A percentile compares a stretch with the other conserved stretches of the same genome.
Evolutionary conservation across 2,329 filamentous ascomycete species (phyloP).

Genomic region (Eutypa lata): DNA sequence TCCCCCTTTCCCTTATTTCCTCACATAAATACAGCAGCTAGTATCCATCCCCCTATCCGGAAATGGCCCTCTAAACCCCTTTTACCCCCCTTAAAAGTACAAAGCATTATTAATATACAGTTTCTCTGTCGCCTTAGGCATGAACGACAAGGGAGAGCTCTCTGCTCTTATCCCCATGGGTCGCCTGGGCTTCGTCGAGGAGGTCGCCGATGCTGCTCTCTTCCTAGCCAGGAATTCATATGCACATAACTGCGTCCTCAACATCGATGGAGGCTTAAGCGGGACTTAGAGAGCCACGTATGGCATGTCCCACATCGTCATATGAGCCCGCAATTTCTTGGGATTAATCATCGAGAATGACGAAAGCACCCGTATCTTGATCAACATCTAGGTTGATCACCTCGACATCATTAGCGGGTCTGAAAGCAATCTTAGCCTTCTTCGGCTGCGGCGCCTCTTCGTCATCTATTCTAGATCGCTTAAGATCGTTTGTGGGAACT

Average conservation of each 20-base stretch:
- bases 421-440: constrained; percentile 43
- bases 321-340: constrained; percentile 10
- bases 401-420: constrained; percentile 36
- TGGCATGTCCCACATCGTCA: neutral
- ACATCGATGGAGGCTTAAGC: constrained; percentile 81
- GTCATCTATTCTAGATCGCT: constrained; percentile 45
- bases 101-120: constrained; percentile 37
- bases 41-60: too few species aligned
- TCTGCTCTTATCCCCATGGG: constrained; percentile 56
- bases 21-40: too few species aligned
- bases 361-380: constrained; percentile 55
- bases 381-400: constrained; percentile 49
- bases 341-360: constrained; percentile 62
- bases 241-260: constrained; percentile 83
- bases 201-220: constrained; percentile 77
- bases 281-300: constrained; percentile 45
- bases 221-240: constrained; percentile 78
- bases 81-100: constrained; percentile 12
- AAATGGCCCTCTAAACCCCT: neutral
- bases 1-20: constrained; percentile 9
- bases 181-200: constrained; percentile 64
- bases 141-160: constrained; percentile 28
- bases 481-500: constrained; percentile 36
- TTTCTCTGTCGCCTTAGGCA: constrained; percentile 20
- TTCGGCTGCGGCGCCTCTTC: constrained; percentile 39